phyloP scores from a whole-genome alignment of 257 asterid genomes.

The Nyctanthes arbortristis region DNA sequence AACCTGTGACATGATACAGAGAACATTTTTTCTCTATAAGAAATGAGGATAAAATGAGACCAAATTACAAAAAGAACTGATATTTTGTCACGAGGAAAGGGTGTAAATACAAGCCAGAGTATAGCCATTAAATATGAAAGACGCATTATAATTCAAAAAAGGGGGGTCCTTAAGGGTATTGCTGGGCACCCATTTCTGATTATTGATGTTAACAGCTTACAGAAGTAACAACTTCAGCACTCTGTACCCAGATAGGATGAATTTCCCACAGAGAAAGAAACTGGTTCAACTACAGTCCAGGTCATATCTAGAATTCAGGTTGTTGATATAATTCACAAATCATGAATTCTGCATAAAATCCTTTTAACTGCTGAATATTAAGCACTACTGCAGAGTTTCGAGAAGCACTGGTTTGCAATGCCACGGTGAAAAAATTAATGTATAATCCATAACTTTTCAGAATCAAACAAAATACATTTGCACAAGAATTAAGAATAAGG shows the following conservation, averaged over 20 bases:
- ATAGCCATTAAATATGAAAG: too few species aligned
- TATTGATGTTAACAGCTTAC: conserved; percentile 8
- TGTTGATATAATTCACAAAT: background rate
- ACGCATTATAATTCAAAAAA: too few species aligned
- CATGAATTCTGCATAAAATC: background rate
- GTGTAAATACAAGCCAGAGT: background rate
- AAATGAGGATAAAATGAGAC: background rate
- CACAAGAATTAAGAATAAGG: too few species aligned
- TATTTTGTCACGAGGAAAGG: background rate
- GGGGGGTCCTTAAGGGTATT: background rate
- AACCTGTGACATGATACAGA: conserved; percentile 56
- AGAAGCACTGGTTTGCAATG: background rate
- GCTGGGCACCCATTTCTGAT: background rate
- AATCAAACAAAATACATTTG: too few species aligned
- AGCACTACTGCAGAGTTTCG: background rate
- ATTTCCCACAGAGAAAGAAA: background rate
- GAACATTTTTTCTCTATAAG: conserved; percentile 10
- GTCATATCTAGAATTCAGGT: background rate
- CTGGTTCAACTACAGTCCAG: background rate
- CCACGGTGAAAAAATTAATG: too few species aligned
- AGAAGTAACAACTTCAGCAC: too few species aligned
- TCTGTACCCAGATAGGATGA: background rate
- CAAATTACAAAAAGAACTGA: background rate
- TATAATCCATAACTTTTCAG: too few species aligned
- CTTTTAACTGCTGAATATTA: background rate